These are phyloP conservation scores for Solanum verrucosum DNA, from an alignment of 257 asterid species.

Conservation along the genomic window DNA sequence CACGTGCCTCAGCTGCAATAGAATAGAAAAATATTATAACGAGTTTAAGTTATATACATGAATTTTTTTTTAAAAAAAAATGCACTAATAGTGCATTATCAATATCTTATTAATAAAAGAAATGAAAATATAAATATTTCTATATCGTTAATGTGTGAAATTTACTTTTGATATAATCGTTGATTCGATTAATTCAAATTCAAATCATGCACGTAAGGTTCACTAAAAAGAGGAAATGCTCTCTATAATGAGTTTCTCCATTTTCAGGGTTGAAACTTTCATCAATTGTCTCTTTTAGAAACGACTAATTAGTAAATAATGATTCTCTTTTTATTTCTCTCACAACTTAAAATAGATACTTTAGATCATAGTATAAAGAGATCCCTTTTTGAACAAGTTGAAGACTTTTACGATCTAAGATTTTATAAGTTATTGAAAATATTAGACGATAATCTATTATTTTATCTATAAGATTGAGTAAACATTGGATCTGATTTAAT, in stretches of 20 bases:
- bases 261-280: background rate
- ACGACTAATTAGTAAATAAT: background rate
- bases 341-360: background rate
- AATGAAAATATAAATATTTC: background rate
- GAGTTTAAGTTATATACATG: background rate
- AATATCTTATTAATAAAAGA: background rate
- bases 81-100: background rate
- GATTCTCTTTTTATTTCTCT: background rate
- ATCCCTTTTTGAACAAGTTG: background rate
- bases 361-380: background rate
- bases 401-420: background rate
- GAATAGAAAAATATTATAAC: background rate
- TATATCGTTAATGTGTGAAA: background rate
- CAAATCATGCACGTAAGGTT: background rate
- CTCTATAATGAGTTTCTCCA: background rate
- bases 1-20: slow-evolving; percentile 30
- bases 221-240: background rate
- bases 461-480: background rate
- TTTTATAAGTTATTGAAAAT: background rate
- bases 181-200: background rate
- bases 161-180: background rate
- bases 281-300: background rate
- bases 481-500: background rate
- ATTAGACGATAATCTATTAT: no score
- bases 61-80: background rate